phyloP scores from a whole-genome alignment of 306 rosid species.

The Canavalia ensiformis region DNA sequence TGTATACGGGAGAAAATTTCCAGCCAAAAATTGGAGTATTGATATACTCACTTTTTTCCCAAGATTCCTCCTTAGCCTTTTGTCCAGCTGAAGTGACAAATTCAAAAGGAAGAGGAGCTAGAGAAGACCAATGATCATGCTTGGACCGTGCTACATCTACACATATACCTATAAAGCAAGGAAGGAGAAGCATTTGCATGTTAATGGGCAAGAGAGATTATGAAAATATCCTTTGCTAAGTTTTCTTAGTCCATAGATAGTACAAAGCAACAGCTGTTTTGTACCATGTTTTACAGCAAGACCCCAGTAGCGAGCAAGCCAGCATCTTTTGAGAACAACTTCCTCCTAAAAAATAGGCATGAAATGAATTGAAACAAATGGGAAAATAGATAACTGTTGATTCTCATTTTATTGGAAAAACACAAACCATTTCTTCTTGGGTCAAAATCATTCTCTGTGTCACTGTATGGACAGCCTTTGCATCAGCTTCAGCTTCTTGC shows the following conservation, averaged over 20 bases:
- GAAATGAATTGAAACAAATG: constrained; percentile 35
- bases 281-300: constrained; percentile 91
- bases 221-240: constrained; percentile 18
- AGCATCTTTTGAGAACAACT: constrained; percentile 97
- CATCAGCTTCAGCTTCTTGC: constrained; percentile 93
- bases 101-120: constrained; percentile 97
- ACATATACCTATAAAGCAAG: constrained; percentile 72
- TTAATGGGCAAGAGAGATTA: constrained; percentile 7
- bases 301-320: constrained; percentile 99
- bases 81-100: constrained; percentile 93
- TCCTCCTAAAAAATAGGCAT: constrained; percentile 72
- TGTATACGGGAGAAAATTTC: constrained; percentile 5
- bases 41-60: constrained; percentile 68
- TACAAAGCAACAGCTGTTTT: constrained; percentile 41
- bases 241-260: constrained; percentile 40
- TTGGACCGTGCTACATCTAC: constrained; percentile 82
- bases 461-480: constrained; percentile 85
- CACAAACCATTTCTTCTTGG: constrained; percentile 97
- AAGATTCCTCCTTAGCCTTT: constrained; percentile 95
- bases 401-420: constrained; percentile 36
- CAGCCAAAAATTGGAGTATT: constrained; percentile 11
- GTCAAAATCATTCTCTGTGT: constrained; percentile 98
- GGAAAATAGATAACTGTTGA: constrained; percentile 33
- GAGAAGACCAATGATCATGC: constrained; percentile 93
- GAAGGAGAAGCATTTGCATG: constrained; percentile 31